Percentiles rank a stretch among this genome's conserved stretches.
Conservation (phyloP, 2,329 filamentous ascomycete genomes). For the Fusarium decemcellulare region DNA sequence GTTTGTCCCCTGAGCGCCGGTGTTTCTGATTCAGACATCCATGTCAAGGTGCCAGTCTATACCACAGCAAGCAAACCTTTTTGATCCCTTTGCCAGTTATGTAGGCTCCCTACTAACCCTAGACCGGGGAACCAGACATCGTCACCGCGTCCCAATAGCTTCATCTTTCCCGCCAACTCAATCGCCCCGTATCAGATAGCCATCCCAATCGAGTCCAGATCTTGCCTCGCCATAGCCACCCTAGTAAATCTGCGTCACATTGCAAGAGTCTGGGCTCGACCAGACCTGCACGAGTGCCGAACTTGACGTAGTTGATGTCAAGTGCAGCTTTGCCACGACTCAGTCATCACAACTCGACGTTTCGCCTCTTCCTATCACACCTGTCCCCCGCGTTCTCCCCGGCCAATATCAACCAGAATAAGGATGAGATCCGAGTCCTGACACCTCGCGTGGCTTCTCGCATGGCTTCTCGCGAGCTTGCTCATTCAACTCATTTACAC, state of each 20-base stretch:
- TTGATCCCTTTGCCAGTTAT: neutral
- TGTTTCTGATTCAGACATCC: conserved; percentile 37
- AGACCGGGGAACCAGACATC: conserved; percentile 9
- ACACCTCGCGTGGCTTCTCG: neutral
- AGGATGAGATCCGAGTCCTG: neutral
- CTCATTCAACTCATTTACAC: neutral
- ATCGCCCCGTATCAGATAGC: conserved; percentile 9
- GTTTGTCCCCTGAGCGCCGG: conserved; percentile 34
- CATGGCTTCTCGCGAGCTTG: neutral
- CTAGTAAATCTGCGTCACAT: conserved; percentile 2
- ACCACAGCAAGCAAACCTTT: neutral
- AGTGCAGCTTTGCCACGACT: conserved; percentile 4
- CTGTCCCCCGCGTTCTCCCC: neutral
- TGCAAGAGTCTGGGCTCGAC: neutral
- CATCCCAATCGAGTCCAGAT: neutral
- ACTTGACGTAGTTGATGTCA: neutral
- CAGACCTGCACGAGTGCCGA: neutral
- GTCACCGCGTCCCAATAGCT: conserved; percentile 13
- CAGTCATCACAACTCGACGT: neutral
- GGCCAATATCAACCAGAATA: neutral
- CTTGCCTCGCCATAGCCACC: neutral
- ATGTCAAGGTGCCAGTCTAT: conserved; percentile 5
- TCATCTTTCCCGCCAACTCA: conserved; percentile 2
- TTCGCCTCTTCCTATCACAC: no score
- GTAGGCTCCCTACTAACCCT: neutral